Evolutionary conservation across 768 basidiomycete species (phyloP).

Genomic region (Tulasnella sp.): DNA sequence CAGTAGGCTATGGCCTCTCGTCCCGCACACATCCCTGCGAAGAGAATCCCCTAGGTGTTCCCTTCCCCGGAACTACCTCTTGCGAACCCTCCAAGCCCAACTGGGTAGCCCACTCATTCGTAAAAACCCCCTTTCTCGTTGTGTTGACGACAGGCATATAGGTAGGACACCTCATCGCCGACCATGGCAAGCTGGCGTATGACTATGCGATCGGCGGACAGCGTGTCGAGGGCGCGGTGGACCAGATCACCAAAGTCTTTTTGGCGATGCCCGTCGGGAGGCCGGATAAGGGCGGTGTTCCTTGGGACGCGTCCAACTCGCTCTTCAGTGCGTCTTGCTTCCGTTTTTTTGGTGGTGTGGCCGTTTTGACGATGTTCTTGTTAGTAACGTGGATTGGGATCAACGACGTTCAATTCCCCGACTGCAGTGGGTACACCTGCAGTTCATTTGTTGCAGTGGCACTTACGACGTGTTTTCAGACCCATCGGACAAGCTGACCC

Average conservation of each 20-base stretch:
- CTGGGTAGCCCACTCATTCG: constrained; percentile 33
- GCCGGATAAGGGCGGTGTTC: constrained; percentile 30
- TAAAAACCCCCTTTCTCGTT: constrained; percentile 20
- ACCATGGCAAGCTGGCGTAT: constrained; percentile 36
- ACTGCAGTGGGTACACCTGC: no score
- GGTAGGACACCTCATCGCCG: constrained; percentile 24
- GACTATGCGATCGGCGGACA: constrained; percentile 47
- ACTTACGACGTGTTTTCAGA: no score
- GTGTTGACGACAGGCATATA: no score
- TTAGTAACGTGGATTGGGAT: constrained; percentile 54
- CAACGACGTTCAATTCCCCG: constrained; percentile 38
- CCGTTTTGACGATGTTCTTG: no score
- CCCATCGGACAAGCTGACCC: constrained; percentile 1
- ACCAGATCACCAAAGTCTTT: constrained; percentile 34
- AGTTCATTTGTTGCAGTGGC: no score
- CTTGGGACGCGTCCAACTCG: constrained; percentile 35
- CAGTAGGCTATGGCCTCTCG: constrained; percentile 26
- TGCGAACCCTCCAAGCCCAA: constrained; percentile 41
- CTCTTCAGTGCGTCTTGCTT: constrained; percentile 32
- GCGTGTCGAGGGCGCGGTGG: constrained; percentile 30
- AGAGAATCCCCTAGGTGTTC: constrained; percentile 36
- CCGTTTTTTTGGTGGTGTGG: no score
- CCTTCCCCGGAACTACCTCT: constrained; percentile 40
- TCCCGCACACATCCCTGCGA: constrained; percentile 25
- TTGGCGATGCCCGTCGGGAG: constrained; percentile 22